phyloP scores from a whole-genome alignment of 345 rosid genomes.

The Raphanus raphanistrum region DNA sequence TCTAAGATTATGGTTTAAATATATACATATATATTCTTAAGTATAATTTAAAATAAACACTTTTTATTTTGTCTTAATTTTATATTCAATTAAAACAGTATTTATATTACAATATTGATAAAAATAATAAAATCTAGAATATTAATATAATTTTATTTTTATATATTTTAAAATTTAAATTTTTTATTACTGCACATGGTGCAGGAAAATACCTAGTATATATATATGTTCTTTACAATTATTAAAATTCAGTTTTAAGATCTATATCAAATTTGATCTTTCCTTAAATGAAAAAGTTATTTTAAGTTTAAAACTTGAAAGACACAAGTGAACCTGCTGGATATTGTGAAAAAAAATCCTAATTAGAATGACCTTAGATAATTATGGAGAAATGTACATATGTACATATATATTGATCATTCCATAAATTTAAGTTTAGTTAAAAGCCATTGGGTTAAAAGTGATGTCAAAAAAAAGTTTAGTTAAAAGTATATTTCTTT shows the following conservation, averaged over 20 bases:
- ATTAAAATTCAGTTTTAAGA: not conserved
- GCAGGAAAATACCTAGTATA: too few species aligned
- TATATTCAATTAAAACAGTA: too few species aligned
- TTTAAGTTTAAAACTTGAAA: not conserved
- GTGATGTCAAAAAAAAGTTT: too few species aligned
- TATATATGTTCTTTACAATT: not conserved
- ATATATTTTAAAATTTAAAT: too few species aligned
- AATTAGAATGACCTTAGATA: not conserved
- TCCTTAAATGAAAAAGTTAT: not conserved
- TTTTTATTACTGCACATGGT: too few species aligned
- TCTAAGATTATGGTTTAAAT: too few species aligned
- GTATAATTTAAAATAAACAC: too few species aligned
- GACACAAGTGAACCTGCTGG: not conserved
- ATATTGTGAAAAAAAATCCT: not conserved
- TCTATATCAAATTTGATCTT: not conserved
- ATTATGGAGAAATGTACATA: not conserved
- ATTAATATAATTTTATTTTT: too few species aligned
- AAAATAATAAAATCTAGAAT: too few species aligned
- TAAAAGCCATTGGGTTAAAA: not conserved
- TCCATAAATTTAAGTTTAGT: not conserved
- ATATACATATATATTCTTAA: too few species aligned
- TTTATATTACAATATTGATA: too few species aligned
- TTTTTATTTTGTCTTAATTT: too few species aligned
- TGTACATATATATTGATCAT: not conserved
- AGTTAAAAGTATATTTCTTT: not conserved